Percentiles rank a stretch among this genome's conserved stretches.
These are phyloP conservation scores for Blastocystis sp. DNA, from an alignment of 352 stramenopile genomes.

Conservation along the genomic window DNA sequence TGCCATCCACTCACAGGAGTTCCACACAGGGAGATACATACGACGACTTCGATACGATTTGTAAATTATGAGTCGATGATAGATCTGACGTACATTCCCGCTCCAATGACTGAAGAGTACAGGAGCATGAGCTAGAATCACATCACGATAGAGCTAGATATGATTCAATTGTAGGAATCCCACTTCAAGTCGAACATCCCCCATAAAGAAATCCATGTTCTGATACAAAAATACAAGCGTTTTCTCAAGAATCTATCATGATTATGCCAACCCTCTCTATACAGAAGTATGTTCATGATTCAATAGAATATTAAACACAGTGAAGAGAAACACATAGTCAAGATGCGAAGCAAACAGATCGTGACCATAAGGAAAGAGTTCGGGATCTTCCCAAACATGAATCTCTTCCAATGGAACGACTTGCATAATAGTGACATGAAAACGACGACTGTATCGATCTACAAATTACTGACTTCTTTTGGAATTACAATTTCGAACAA, in stretches of 20 bases:
- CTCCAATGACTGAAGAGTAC: constrained; percentile 25
- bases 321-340: constrained; percentile 3
- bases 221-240: constrained; percentile 34
- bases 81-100: constrained; percentile 8
- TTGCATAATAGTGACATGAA: constrained; percentile 8
- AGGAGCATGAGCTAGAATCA: constrained; percentile 22
- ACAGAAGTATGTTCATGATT: constrained; percentile 29
- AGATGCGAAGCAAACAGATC: not conserved
- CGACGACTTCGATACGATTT: constrained; percentile 36
- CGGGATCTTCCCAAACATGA: constrained; percentile 19
- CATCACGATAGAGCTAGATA: constrained; percentile 22
- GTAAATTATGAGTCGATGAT: constrained; percentile 24
- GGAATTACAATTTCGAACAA: not conserved
- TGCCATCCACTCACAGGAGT: constrained; percentile 42
- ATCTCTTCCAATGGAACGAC: constrained; percentile 26
- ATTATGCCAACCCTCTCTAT: not conserved
- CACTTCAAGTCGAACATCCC: not conserved
- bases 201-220: constrained; percentile 55
- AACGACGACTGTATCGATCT: constrained; percentile 39
- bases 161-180: not conserved
- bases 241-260: constrained; percentile 42
- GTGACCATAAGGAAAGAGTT: constrained; percentile 15
- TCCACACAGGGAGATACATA: constrained; percentile 13
- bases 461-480: not conserved
- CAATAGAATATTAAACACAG: constrained; percentile 9